These are phyloP conservation scores for Schizothecium vesticola DNA, from an alignment of 495 filamentous ascomycete species.

Conservation along the genomic window DNA sequence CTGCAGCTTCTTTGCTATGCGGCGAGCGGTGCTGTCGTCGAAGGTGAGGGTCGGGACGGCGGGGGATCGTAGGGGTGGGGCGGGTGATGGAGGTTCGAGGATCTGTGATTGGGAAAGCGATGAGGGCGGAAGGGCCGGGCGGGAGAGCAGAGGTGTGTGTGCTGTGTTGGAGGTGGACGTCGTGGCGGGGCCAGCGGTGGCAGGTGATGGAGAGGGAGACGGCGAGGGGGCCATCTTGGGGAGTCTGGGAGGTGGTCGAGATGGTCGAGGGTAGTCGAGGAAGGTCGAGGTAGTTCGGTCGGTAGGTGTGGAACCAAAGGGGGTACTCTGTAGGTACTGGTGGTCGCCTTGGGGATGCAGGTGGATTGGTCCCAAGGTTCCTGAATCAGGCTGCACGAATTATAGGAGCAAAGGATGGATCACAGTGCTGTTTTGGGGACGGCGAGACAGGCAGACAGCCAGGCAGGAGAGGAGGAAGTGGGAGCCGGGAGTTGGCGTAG, in stretches of 20 bases:
- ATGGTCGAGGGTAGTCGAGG: not conserved
- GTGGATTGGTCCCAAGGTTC: not conserved
- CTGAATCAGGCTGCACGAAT: not conserved
- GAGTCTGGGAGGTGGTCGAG: not conserved
- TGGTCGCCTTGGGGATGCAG: not conserved
- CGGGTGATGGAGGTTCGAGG: constrained; percentile 13
- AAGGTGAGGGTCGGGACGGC: constrained; percentile 6
- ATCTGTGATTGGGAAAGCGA: constrained; percentile 16
- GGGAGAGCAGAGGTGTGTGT: constrained; percentile 4
- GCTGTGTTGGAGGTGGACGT: not conserved
- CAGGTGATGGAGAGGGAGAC: constrained; percentile 16
- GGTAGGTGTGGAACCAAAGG: not conserved
- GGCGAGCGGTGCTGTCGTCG: constrained; percentile 26
- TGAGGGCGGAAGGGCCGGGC: not conserved
- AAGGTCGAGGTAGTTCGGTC: not conserved
- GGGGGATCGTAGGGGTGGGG: constrained; percentile 12
- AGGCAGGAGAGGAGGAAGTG: constrained; percentile 8
- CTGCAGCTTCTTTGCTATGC: constrained; percentile 49
- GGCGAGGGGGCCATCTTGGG: constrained; percentile 11
- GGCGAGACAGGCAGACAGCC: constrained; percentile 1
- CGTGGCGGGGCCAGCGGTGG: constrained; percentile 4
- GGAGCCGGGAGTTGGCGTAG: too few relatives aligned
- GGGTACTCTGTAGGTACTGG: not conserved
- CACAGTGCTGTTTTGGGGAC: not conserved
- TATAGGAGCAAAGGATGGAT: not conserved